Evolutionary conservation across 176 grass and related monocot genomes (phyloP), one percentile per base, ranked within the genome.

Genomic region (Alopecurus myosuroides): DNA sequence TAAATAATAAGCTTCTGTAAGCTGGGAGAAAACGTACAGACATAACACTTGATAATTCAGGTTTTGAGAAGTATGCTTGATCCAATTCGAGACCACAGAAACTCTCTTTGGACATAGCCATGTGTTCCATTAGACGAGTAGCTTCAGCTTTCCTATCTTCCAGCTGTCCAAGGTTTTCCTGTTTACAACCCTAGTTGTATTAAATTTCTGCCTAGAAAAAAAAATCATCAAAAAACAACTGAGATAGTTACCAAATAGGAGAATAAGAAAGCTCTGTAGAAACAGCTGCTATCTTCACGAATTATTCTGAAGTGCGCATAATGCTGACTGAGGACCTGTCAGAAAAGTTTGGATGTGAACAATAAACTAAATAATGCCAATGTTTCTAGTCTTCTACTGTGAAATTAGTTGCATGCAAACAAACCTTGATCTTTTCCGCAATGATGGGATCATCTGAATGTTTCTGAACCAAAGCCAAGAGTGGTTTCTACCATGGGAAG

Each of bases 251-350:
- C 83, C 83, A 78, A 48, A 61, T 85, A 85, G 23, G 74, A 77
- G 75, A 85, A 77, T 18, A 85, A 29, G 13, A 85, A 85, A 37
- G 60, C 74, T 33, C 83, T 64, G 46, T 85, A 85, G 26, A 85
- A 85, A 78, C 74, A 69, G 63, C 11, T 85, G 17, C 83, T 33
- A 77, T 77, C 83, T 31, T 15, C 20, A 19, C 61, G 14, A 31
- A 62, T 44, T 78, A 25, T 34, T 85, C 83, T 85, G 33, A 85
- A 29, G 57, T 20, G 51, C 53, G 6, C 23, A 69, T 68, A 85
- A 3, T 30, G 34, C 25, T 85, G 9, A 78, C 61, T 53, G 50
- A 85, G 62, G 20, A 78, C 11, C 83, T 85, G 50, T 23, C 55
- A 22, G 37, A 76, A 49, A 85, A 68, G 33, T 70, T 56, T 15